A percentile compares a stretch with the other conserved stretches of the same genome.
These are phyloP conservation scores for Cyphellophora europaea DNA, from an alignment of 2,329 filamentous ascomycete species.

Conservation along the genomic window DNA sequence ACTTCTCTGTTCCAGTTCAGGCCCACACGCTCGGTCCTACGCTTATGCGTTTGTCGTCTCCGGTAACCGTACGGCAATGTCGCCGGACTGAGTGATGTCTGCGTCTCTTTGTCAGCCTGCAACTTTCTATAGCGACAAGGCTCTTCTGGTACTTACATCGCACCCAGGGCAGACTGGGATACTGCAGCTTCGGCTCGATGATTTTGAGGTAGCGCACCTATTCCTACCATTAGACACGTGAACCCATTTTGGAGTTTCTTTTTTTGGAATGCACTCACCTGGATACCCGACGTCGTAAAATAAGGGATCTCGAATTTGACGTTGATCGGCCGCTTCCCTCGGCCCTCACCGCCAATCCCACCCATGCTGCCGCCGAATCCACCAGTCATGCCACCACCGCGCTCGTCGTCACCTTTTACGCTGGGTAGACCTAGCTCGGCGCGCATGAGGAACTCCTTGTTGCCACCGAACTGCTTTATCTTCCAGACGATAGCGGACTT, in stretches of 20 bases:
- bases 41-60: constrained; percentile 60
- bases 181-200: constrained; percentile 98
- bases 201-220: constrained; percentile 98
- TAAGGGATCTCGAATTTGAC: constrained; percentile 99
- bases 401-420: constrained; percentile 89
- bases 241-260: too few relatives aligned
- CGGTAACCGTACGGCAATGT: constrained; percentile 91
- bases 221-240: too few relatives aligned
- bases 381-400: constrained; percentile 93
- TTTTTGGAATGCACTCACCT: too few relatives aligned
- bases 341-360: constrained; percentile 65
- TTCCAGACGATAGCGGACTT: constrained; percentile 99
- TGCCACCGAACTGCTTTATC: constrained; percentile 98
- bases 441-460: constrained; percentile 97
- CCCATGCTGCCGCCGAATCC: constrained; percentile 97
- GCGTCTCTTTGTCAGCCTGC: too few relatives aligned
- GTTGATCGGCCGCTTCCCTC: constrained; percentile 92
- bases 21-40: too few relatives aligned
- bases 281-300: constrained; percentile 98
- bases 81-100: constrained; percentile 97
- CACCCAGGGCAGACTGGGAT: constrained; percentile 94
- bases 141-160: too few relatives aligned
- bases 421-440: constrained; percentile 90
- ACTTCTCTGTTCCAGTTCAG: too few relatives aligned
- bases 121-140: too few relatives aligned